These are phyloP conservation scores for Russula emetica DNA, from an alignment of 768 basidiomycete genomes.

Conservation along the genomic window DNA sequence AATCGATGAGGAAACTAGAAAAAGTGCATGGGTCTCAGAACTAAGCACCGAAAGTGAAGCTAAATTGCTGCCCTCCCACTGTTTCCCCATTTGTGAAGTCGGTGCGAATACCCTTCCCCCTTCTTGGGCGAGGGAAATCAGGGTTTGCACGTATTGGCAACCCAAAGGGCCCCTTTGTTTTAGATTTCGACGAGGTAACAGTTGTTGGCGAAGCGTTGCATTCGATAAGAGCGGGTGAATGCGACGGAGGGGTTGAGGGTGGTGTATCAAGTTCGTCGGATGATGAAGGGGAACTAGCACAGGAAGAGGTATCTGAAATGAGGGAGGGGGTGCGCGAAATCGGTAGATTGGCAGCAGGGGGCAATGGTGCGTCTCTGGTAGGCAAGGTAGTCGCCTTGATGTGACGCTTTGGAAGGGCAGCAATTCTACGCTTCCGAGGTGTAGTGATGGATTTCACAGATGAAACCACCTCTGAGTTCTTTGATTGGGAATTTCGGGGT, in stretches of 20 bases:
- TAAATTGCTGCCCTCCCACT: not conserved
- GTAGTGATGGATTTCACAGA: not conserved
- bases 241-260: conserved; percentile 15
- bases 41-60: conserved; percentile 13
- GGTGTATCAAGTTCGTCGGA: conserved; percentile 28
- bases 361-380: not conserved
- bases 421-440: conserved; percentile 16
- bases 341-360: not conserved
- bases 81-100: not conserved
- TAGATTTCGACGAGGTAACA: not conserved
- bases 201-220: not conserved
- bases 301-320: conserved; percentile 9
- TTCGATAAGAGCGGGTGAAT: not conserved
- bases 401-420: conserved; percentile 8
- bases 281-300: conserved; percentile 12
- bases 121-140: not conserved
- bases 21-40: not conserved
- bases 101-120: no score
- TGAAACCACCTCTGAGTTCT: no score
- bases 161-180: not conserved
- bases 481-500: not conserved
- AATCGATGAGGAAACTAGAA: not conserved
- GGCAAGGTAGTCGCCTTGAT: not conserved
- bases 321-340: conserved; percentile 18
- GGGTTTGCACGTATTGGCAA: not conserved